Evolutionary conservation across 306 rosid genomes (phyloP).

Genomic region (Fagus crenata): DNA sequence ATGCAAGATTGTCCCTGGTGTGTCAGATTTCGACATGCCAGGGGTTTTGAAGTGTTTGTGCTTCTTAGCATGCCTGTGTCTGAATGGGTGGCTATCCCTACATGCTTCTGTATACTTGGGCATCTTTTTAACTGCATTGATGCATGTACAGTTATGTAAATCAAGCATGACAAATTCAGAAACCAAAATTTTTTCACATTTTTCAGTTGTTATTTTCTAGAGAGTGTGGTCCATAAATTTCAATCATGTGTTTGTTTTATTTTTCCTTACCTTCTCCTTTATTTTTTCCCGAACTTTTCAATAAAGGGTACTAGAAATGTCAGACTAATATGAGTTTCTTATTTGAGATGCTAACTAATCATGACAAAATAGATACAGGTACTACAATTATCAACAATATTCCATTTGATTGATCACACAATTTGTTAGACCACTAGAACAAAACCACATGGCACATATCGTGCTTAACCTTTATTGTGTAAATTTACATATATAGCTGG

Average conservation of each 20-base stretch:
- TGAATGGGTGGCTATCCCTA: not conserved
- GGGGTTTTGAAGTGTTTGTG: no score
- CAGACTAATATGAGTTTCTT: not conserved
- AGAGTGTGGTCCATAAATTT: not conserved
- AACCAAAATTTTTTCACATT: not conserved
- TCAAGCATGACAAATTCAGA: not conserved
- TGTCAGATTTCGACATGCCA: no score
- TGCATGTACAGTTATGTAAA: not conserved
- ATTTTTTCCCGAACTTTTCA: not conserved
- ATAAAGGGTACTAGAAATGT: not conserved
- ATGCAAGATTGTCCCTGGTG: no score
- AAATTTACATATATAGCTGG: conserved; percentile 26
- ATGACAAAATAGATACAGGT: not conserved
- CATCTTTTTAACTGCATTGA: not conserved
- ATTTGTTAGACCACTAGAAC: conserved; percentile 7
- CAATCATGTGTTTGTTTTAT: not conserved
- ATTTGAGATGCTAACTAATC: not conserved
- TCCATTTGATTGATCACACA: conserved; percentile 11
- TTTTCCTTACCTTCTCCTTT: not conserved
- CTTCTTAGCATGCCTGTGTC: not conserved
- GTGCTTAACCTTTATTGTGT: conserved; percentile 26
- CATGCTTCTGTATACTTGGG: not conserved
- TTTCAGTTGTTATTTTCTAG: not conserved
- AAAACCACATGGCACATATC: conserved; percentile 2
- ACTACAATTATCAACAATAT: not conserved